Base-by-base conservation (phyloP, 2,329 filamentous ascomycete species). In the Sporothrix inflata region DNA sequence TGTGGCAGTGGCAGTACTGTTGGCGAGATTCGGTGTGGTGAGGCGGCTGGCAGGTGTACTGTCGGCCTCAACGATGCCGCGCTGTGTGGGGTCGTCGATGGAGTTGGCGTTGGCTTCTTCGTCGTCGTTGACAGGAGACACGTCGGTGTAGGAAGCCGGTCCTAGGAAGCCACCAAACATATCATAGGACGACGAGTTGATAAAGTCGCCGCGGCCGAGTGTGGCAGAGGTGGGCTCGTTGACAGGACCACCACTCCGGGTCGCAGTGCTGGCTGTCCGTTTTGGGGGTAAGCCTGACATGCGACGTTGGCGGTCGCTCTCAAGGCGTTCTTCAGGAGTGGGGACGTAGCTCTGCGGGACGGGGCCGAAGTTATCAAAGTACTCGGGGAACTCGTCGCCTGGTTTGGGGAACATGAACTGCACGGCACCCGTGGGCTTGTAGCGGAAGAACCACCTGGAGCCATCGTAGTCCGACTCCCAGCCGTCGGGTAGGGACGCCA, bases 391-490 rank as follows among this genome's bases (percentile, higher is more conserved):
- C 79, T 89, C 87, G 76, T 89, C 87, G 74, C 87, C 87, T 5
- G 85, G 83, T 57, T 82, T 83, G 6, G 87, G 87, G 74, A 89
- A 89, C 73, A 85, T 85, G 76, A 85, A 89, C 77, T 89, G 87
- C 19, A 85, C 79, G 47, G 85, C 80, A 11, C 87, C 87, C 9
- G 84, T 88, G 30, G 87, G 80, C 74, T 82, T 85, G 80, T 87
- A 88, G 69, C 83, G 83, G 77, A 87, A 89, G 79, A 88, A 85
- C 87, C 87, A 89, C 34, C 87, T 84, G 16, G 73, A 76, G 70
- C 87, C 87, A 74, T 89, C 87, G 75, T 89, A 88, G 78, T 89
- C 87, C 76, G 80, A 83, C 72, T 88, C 85, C 87, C 87, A 89
- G 71, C 85, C 85, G 8, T 83, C 80, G 1, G 86, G 86, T 42